A percentile compares a stretch with the other conserved stretches of the same genome.
Evolutionary conservation across 192 early-diverging fungal genomes (phyloP).

Genomic region (Mortierella antarctica): DNA sequence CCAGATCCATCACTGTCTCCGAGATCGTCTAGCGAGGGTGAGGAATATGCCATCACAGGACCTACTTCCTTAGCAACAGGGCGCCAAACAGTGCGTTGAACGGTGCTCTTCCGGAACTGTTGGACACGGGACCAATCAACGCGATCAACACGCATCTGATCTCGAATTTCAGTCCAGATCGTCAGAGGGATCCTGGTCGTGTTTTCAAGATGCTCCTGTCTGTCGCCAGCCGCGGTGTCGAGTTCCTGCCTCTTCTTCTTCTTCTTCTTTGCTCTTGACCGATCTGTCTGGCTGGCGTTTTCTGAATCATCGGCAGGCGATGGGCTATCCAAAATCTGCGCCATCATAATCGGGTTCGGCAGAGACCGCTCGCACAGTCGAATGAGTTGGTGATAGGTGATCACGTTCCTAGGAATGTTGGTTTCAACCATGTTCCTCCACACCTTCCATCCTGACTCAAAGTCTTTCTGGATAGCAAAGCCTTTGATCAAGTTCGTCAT

Average conservation of each 20-base stretch:
- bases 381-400: constrained; percentile 44
- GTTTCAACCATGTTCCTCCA: constrained; percentile 42
- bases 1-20: neutral
- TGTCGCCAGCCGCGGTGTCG: neutral
- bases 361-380: constrained; percentile 46
- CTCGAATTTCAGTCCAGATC: constrained; percentile 26
- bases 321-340: neutral
- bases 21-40: neutral
- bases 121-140: constrained; percentile 31
- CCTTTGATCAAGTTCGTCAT: constrained; percentile 45
- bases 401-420: constrained; percentile 38
- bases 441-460: constrained; percentile 46
- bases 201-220: constrained; percentile 1
- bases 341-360: constrained; percentile 11
- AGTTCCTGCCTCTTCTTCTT: neutral
- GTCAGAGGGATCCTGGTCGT: constrained; percentile 12
- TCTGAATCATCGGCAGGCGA: neutral
- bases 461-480: constrained; percentile 38
- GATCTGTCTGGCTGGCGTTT: neutral
- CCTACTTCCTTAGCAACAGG: constrained; percentile 14
- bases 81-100: constrained; percentile 17
- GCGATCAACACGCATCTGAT: constrained; percentile 36
- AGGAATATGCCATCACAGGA: constrained; percentile 11
- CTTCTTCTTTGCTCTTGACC: neutral
- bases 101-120: constrained; percentile 5